These are phyloP conservation scores for Tuber magnatum DNA, from an alignment of 495 filamentous ascomycete species.

Conservation along the genomic window DNA sequence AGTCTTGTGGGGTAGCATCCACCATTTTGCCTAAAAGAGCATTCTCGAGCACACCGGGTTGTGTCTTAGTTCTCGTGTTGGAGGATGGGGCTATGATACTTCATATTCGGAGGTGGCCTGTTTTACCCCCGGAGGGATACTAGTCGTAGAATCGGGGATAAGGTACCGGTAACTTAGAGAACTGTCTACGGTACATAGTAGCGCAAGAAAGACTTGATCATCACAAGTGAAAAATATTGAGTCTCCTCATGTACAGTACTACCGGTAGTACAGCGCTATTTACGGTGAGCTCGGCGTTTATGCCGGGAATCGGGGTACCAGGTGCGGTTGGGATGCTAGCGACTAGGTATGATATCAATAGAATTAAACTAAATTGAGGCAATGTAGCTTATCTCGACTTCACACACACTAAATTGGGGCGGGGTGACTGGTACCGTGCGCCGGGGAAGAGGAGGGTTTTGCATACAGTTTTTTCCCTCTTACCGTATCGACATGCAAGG, in stretches of 20 bases:
- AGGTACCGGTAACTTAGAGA: neutral
- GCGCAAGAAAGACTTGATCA: neutral
- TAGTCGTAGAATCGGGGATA: neutral
- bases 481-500: neutral
- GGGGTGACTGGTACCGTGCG: neutral
- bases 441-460: neutral
- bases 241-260: neutral
- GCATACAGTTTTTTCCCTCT: neutral
- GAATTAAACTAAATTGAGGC: neutral
- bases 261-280: neutral
- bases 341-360: neutral
- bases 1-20: too few relatives aligned
- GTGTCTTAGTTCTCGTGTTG: neutral
- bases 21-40: neutral
- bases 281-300: neutral
- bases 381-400: neutral
- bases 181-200: neutral
- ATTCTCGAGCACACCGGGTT: neutral
- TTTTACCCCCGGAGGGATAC: neutral
- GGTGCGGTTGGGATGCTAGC: neutral
- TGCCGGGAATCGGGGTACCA: neutral
- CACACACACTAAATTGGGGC: neutral
- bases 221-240: neutral
- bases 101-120: neutral
- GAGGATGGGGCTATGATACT: neutral